Base-by-base conservation (phyloP, 306 rosid genomes). In the Prunus padus region DNA sequence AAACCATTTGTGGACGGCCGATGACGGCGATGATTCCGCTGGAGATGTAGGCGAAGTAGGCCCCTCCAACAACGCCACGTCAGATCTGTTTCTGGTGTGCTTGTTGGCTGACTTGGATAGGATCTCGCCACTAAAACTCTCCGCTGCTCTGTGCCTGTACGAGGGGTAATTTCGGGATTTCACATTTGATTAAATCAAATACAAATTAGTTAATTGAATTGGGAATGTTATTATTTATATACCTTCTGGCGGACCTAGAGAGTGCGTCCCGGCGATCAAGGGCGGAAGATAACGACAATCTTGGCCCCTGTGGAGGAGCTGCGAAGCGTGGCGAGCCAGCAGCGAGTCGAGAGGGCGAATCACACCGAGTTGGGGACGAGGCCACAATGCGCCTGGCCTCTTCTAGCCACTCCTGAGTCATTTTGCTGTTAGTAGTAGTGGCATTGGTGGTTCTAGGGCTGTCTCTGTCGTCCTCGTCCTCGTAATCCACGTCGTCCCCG, bases 211-310 rank as follows among this genome's bases (percentile, higher is more conserved):
- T 50, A 12, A 15, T 12, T 14, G 19, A 50, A 15, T 50, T 14
- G 55, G 55, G 55, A 16, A 50, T 50, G 2, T 50, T 47, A 33
- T 11, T 11, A 8, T 1, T 30, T 22, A 25, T 40, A 2, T 63
- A 93, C 97, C 93, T 91, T 87, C 97, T 82, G 11, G 98, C 97
- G 18, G 98, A 93, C 82, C 97, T 84, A 13, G 92, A 84, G 51
- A 86, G 87, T 47, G 87, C 69, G 19, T 91, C 92, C 20, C 89
- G 84, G 14, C 87, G 82, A 73, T 93, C 90, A 2, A 67, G 81
- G 15, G 83, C 72, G 0, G 89, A 77, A 12, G 85, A 47, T 14
- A 67, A 5, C 3, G 82, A 62, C 0, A 93, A 76, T 11, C 59
- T 18, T 16, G 75, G 65, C 0, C 54, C 76, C 66, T 56, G 76